Conservation (phyloP, 2,329 filamentous ascomycete genomes). For the Aspergillus texensis region DNA sequence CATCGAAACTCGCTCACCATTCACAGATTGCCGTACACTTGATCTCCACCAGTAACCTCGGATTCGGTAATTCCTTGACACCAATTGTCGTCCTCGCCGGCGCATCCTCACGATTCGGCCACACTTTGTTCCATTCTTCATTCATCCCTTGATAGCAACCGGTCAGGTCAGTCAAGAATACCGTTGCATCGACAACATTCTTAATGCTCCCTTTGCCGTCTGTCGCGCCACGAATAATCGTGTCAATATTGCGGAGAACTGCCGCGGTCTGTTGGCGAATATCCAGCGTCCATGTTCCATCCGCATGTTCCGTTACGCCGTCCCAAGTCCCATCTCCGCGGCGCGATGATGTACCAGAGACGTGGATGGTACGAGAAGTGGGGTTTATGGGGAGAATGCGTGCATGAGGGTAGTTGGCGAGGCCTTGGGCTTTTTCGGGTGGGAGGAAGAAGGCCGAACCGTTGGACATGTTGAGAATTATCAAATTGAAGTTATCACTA, state of each 20-base stretch:
- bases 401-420: constrained; percentile 42
- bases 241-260: constrained; percentile 43
- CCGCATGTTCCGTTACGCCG: constrained; percentile 40
- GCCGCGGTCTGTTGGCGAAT: constrained; percentile 44
- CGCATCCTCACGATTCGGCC: constrained; percentile 37
- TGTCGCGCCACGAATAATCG: constrained; percentile 42
- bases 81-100: constrained; percentile 36
- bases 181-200: constrained; percentile 45
- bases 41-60: constrained; percentile 26
- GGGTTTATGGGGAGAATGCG: constrained; percentile 32
- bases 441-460: constrained; percentile 36
- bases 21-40: constrained; percentile 22
- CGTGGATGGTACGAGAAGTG: constrained; percentile 41
- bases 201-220: constrained; percentile 38
- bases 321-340: constrained; percentile 41
- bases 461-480: constrained; percentile 26
- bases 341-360: constrained; percentile 44
- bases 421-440: constrained; percentile 32
- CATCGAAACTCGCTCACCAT: constrained; percentile 61
- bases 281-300: constrained; percentile 39
- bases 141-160: constrained; percentile 49
- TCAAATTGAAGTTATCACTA: background rate
- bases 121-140: constrained; percentile 50
- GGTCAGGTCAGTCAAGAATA: constrained; percentile 47
- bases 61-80: constrained; percentile 24